Evolutionary conservation across 805 yeast species (phyloP), one percentile per base, ranked within the genome.

Genomic region (Sugiyamaella floridensis): DNA sequence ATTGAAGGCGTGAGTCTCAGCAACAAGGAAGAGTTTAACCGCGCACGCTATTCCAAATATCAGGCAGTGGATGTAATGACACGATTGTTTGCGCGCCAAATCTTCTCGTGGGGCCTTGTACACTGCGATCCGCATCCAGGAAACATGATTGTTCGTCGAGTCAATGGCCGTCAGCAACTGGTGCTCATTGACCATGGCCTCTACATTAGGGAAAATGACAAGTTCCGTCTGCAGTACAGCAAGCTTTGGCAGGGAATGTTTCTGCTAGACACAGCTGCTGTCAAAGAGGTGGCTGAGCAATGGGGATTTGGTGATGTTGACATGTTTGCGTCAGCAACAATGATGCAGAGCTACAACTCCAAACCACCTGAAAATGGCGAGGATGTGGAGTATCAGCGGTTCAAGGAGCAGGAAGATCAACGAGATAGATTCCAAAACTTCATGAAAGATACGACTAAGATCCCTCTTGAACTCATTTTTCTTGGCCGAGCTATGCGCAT

Each of bases 121-220:
- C 89, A 84, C 63, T 78, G 86, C 50, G 90, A 84, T 62, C 87
- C 92, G 11, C 95, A 86, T 60, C 93, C 93, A 1, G 95, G 95
- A 5, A 86, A 86, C 63, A 67, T 86, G 58, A 63, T 86, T 51
- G 79, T 82, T 3, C 69, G 89, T 40, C 57, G 62, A 40, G 50
- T 57, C 19, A 47, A 47, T n/a, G 48, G 51, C 9, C 43, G 49
- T 16, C 61, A 64, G 55, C 69, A 85, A 61, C 68, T 85, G 40
- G 89, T 86, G 28, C 70, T 86, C 47, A 67, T 86, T 45, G 95
- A 86, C 63, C 92, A 85, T 63, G 95, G 95, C 0, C 69, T 86
- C 22, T 86, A 84, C 60, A 78, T 85, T 18, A 67, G 72, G 18
- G 75, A 84, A 54, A 67, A 74, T 1, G 77, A 71, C 7, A 64